These are phyloP conservation scores for Millerozyma miso DNA, from an alignment of 805 yeast genomes.

Conservation along the genomic window DNA sequence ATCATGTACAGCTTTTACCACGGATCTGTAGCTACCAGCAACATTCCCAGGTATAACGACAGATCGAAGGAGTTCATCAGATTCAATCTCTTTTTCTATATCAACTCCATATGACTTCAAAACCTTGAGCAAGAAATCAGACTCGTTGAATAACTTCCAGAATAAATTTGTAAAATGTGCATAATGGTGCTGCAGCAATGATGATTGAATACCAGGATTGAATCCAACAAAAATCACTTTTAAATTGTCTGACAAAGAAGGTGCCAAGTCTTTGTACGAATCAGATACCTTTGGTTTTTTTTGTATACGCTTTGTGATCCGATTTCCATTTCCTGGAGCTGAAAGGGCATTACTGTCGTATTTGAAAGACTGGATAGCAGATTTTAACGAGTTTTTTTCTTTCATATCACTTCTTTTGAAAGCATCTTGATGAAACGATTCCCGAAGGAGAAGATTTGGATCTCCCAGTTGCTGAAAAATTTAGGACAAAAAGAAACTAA, in stretches of 20 bases:
- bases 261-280: constrained; percentile 25
- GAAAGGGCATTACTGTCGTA: constrained; percentile 7
- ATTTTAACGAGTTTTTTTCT: constrained; percentile 7
- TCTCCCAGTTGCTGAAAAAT: too few relatives aligned
- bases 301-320: background rate
- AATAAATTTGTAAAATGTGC: constrained; percentile 68
- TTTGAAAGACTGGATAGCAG: constrained; percentile 14
- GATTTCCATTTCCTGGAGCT: background rate
- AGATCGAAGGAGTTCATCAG: constrained; percentile 10
- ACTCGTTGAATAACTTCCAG: constrained; percentile 59
- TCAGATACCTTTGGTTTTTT: constrained; percentile 1
- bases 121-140: constrained; percentile 37
- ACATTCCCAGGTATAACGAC: constrained; percentile 6
- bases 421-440: too few relatives aligned
- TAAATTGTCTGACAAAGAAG: constrained; percentile 23
- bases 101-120: constrained; percentile 3
- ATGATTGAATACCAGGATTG: constrained; percentile 67
- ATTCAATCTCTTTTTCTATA: constrained; percentile 2
- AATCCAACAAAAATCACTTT: constrained; percentile 60
- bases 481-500: constrained; percentile 1
- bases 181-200: constrained; percentile 60
- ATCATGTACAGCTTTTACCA: constrained; percentile 34
- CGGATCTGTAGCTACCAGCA: constrained; percentile 4
- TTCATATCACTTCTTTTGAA: background rate
- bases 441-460: too few relatives aligned